Percentiles rank a stretch among this genome's conserved stretches.
Evolutionary conservation across 2,329 filamentous ascomycete genomes (phyloP).

Genomic region (Nigrospora sphaerica): DNA sequence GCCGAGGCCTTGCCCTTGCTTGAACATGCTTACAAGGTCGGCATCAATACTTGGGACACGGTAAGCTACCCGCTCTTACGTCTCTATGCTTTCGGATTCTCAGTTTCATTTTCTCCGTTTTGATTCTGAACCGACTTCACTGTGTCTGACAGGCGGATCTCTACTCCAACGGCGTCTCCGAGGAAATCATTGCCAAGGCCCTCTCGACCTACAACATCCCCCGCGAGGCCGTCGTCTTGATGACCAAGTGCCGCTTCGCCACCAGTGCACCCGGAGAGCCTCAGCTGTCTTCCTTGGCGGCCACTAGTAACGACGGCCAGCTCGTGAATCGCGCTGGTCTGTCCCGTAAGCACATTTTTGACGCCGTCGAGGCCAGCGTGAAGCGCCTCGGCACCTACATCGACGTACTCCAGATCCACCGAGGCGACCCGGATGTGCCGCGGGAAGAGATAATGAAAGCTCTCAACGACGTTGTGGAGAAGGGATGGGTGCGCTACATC

Average conservation of each 20-base stretch:
- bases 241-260: slow-evolving; percentile 38
- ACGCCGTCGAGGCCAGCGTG: slow-evolving; percentile 54
- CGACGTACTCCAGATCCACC: slow-evolving; percentile 54
- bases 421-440: slow-evolving; percentile 44
- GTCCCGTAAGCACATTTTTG: slow-evolving; percentile 57
- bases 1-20: slow-evolving; percentile 6
- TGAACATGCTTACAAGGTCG: slow-evolving; percentile 9
- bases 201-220: slow-evolving; percentile 58
- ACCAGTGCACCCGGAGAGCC: slow-evolving; percentile 3
- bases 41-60: slow-evolving; percentile 7
- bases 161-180: slow-evolving; percentile 56
- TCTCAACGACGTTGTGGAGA: slow-evolving; percentile 49
- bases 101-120: background rate
- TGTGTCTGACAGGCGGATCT: slow-evolving; percentile 40
- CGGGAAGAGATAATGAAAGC: slow-evolving; percentile 55
- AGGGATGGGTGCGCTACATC: slow-evolving; percentile 46
- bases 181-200: slow-evolving; percentile 59
- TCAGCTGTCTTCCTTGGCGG: slow-evolving; percentile 1
- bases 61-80: background rate
- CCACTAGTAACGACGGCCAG: slow-evolving; percentile 28
- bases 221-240: slow-evolving; percentile 54
- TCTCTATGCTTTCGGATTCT: background rate
- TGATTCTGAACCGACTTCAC: background rate
- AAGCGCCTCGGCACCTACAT: slow-evolving; percentile 49
- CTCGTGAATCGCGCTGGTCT: slow-evolving; percentile 42